phyloP scores from a whole-genome alignment of 2,329 filamentous ascomycete genomes.

The Pseudocercospora eumusae region DNA sequence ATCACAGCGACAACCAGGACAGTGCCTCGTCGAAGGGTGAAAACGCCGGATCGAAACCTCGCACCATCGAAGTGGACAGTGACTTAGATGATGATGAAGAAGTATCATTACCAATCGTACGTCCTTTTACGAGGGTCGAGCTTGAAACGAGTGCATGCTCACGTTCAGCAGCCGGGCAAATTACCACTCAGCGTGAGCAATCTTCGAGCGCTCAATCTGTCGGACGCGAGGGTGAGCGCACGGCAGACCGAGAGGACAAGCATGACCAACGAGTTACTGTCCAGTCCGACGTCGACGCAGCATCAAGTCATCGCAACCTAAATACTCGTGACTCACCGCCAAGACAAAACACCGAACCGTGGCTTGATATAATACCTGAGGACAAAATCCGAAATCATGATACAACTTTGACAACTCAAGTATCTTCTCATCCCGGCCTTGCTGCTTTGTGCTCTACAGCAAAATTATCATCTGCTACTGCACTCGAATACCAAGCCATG shows the following conservation, averaged over 20 bases:
- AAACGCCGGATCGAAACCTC: neutral
- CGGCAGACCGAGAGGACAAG: slow-evolving; percentile 16
- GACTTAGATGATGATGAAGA: slow-evolving; percentile 29
- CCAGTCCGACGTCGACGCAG: slow-evolving; percentile 23
- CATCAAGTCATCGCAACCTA: slow-evolving; percentile 25
- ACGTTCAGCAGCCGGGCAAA: slow-evolving; percentile 27
- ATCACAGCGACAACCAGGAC: slow-evolving; percentile 23
- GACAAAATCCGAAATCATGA: neutral
- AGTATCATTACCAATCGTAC: slow-evolving; percentile 25
- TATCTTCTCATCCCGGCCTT: slow-evolving; percentile 16
- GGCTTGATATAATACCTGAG: slow-evolving; percentile 24
- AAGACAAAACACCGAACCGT: slow-evolving; percentile 19
- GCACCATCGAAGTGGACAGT: slow-evolving; percentile 26
- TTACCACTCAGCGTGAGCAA: slow-evolving; percentile 39
- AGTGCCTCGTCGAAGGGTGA: neutral
- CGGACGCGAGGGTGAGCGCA: slow-evolving; percentile 9
- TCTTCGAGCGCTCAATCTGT: slow-evolving; percentile 43
- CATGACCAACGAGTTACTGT: slow-evolving; percentile 26
- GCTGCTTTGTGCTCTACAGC: slow-evolving; percentile 17
- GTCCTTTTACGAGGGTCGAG: slow-evolving; percentile 24
- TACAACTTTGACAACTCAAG: neutral
- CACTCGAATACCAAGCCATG: slow-evolving; percentile 23
- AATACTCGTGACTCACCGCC: slow-evolving; percentile 21
- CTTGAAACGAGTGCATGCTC: slow-evolving; percentile 23
- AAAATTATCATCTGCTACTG: slow-evolving; percentile 12